Percentiles rank a stretch among this genome's conserved stretches.
These are phyloP conservation scores for Trametopsis cervina DNA, from an alignment of 768 basidiomycete species.

Conservation along the genomic window DNA sequence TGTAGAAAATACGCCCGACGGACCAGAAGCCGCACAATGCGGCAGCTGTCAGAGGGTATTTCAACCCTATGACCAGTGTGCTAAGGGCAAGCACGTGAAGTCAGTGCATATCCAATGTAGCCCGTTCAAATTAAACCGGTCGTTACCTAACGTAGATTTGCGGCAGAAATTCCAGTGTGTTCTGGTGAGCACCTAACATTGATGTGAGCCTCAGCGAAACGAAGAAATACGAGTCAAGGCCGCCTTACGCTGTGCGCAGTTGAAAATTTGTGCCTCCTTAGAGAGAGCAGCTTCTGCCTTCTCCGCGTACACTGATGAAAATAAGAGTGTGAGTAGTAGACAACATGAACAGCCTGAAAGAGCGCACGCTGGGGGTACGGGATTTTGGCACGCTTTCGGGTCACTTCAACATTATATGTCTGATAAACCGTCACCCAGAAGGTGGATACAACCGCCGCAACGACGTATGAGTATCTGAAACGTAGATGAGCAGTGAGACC, in stretches of 20 bases:
- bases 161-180: conserved; percentile 36
- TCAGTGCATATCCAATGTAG: background rate
- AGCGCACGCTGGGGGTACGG: conserved; percentile 60
- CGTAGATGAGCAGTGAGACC: too few species aligned
- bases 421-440: conserved; percentile 48
- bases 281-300: conserved; percentile 48
- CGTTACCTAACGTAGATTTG: conserved; percentile 12
- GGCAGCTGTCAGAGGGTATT: conserved; percentile 36
- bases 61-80: conserved; percentile 34
- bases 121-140: too few species aligned
- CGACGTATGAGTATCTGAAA: conserved; percentile 49
- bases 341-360: background rate
- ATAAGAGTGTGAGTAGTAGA: background rate
- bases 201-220: background rate
- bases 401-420: conserved; percentile 28
- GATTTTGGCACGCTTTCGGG: conserved; percentile 49
- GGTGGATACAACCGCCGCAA: conserved; percentile 46
- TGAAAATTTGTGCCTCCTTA: conserved; percentile 50
- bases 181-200: conserved; percentile 56
- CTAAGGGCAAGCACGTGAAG: conserved; percentile 21
- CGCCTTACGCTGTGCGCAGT: conserved; percentile 61
- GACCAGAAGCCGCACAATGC: conserved; percentile 34
- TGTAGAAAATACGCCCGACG: conserved; percentile 36
- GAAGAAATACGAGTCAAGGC: background rate
- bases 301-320: conserved; percentile 56